Evolutionary conservation across 805 yeast genomes (phyloP).

Genomic region (Saccharomycopsis fermentans): DNA sequence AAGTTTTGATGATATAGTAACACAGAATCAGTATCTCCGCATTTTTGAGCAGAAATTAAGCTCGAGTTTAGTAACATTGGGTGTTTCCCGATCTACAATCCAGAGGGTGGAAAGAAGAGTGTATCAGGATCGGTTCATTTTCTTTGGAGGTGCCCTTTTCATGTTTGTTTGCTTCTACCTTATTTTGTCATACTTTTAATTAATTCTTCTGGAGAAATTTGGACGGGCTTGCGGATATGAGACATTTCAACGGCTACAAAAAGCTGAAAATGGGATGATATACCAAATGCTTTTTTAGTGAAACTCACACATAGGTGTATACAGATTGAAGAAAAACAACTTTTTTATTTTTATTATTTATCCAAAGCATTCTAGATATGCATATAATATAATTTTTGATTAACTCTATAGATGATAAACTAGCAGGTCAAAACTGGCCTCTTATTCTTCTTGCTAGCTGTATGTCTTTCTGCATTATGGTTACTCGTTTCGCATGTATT

Average conservation of each 20-base stretch:
- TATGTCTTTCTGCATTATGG: slow-evolving; percentile 76
- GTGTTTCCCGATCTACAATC: slow-evolving; percentile 80
- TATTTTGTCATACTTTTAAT: slow-evolving; percentile 26
- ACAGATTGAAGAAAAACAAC: not conserved
- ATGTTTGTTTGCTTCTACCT: slow-evolving; percentile 59
- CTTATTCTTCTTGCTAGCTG: slow-evolving; percentile 71
- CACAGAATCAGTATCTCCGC: slow-evolving; percentile 66
- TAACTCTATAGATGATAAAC: not conserved
- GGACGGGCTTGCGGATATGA: no score
- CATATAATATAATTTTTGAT: not conserved
- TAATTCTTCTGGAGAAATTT: no score
- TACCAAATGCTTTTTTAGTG: no score
- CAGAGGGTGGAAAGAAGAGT: slow-evolving; percentile 71
- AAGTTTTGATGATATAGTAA: slow-evolving; percentile 77
- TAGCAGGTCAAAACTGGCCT: slow-evolving; percentile 28
- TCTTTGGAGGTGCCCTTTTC: slow-evolving; percentile 61
- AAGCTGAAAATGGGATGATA: no score
- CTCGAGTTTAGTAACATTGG: slow-evolving; percentile 65
- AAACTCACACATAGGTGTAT: not conserved
- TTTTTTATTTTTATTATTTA: no score
- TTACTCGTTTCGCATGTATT: slow-evolving; percentile 71
- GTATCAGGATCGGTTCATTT: slow-evolving; percentile 75
- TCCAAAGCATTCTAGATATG: not conserved
- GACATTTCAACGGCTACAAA: no score
- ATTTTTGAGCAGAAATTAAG: slow-evolving; percentile 55